These are phyloP conservation scores for Aspergillus biplanus DNA, from an alignment of 495 filamentous ascomycete genomes.

Conservation along the genomic window DNA sequence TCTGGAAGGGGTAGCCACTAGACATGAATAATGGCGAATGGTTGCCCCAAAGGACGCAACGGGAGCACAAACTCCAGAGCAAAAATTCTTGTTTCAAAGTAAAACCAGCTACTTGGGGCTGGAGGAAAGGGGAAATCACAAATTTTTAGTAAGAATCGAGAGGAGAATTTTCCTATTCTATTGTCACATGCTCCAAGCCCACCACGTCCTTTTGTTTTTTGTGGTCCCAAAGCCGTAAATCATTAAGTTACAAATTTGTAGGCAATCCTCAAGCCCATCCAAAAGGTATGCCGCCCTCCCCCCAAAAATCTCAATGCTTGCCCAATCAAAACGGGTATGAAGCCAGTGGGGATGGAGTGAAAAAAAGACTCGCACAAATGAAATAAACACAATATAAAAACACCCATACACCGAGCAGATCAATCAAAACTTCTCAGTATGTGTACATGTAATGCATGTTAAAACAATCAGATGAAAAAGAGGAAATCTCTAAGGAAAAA, in stretches of 20 bases:
- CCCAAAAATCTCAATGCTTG: constrained; percentile 24
- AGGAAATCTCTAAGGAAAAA: constrained; percentile 34
- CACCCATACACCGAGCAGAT: constrained; percentile 44
- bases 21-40: too few species aligned
- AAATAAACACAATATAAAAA: constrained; percentile 38
- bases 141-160: constrained; percentile 36
- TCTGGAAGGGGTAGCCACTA: too few species aligned
- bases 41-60: too few species aligned
- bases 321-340: constrained; percentile 28
- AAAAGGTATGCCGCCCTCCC: constrained; percentile 26
- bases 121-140: neutral
- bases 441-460: constrained; percentile 46
- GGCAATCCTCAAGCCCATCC: constrained; percentile 38
- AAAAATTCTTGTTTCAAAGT: neutral
- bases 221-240: constrained; percentile 47
- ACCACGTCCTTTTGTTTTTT: constrained; percentile 44
- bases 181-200: constrained; percentile 49
- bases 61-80: too few species aligned
- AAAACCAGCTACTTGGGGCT: constrained; percentile 5
- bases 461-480: constrained; percentile 33
- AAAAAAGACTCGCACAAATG: constrained; percentile 25
- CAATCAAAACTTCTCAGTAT: constrained; percentile 37
- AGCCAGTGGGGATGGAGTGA: constrained; percentile 26
- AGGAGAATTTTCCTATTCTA: constrained; percentile 54
- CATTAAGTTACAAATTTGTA: constrained; percentile 51